phyloP scores from a whole-genome alignment of 768 basidiomycete species.

The Tulasnella sp. region DNA sequence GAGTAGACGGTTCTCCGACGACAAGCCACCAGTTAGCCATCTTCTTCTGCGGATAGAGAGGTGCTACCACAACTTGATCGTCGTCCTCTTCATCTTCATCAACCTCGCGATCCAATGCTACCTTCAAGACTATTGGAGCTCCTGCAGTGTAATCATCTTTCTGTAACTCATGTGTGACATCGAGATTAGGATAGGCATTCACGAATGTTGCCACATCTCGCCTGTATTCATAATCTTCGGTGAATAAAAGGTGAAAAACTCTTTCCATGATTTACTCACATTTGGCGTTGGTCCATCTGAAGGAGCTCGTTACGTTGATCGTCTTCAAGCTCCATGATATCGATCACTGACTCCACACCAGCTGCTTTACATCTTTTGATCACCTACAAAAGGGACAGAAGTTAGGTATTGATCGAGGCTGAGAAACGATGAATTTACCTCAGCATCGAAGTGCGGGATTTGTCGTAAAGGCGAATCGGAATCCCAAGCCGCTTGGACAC shows the following conservation, averaged over 20 bases:
- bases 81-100: slow-evolving; percentile 59
- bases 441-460: slow-evolving; percentile 89
- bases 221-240: slow-evolving; percentile 34
- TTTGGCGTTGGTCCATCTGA: slow-evolving; percentile 72
- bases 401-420: background rate
- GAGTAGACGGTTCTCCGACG: slow-evolving; percentile 67
- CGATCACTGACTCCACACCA: slow-evolving; percentile 81
- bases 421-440: slow-evolving; percentile 36
- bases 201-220: slow-evolving; percentile 89
- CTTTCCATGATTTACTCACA: slow-evolving; percentile 47
- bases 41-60: slow-evolving; percentile 83
- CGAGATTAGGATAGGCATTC: slow-evolving; percentile 94
- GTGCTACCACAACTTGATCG: slow-evolving; percentile 80
- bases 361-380: slow-evolving; percentile 74
- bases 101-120: slow-evolving; percentile 65
- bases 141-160: slow-evolving; percentile 80
- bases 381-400: slow-evolving; percentile 33
- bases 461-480: slow-evolving; percentile 90
- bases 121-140: slow-evolving; percentile 67
- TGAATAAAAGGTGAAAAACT: too few species aligned
- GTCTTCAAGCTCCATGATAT: slow-evolving; percentile 98
- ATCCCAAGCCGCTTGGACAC: slow-evolving; percentile 97
- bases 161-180: slow-evolving; percentile 70
- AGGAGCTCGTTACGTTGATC: slow-evolving; percentile 68
- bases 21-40: slow-evolving; percentile 97